A percentile compares a stretch with the other conserved stretches of the same genome.
Conservation (phyloP, 495 filamentous ascomycete species). For the Rusavskia elegans region DNA sequence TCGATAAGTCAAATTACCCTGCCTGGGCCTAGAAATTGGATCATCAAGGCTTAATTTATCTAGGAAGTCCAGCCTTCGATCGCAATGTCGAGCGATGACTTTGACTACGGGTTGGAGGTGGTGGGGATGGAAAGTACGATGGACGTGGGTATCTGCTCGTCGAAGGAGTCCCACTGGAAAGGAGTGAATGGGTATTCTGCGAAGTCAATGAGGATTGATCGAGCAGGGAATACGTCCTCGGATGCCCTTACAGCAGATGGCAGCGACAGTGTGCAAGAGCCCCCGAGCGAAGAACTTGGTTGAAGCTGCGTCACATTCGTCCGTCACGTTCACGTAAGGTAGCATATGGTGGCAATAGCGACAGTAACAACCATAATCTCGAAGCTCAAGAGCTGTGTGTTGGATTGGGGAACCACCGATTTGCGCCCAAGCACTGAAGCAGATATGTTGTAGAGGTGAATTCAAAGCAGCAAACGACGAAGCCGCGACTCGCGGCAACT, state of each 20-base stretch:
- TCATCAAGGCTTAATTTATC: neutral
- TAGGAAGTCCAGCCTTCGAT: neutral
- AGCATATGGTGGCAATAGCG: neutral
- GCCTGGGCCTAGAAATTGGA: neutral
- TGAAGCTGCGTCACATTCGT: neutral
- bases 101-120: neutral
- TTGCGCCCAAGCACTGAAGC: neutral
- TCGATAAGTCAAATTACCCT: too few relatives aligned
- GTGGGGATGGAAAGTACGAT: neutral
- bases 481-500: too few relatives aligned
- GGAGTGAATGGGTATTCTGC: neutral
- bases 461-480: neutral
- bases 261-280: neutral
- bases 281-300: neutral
- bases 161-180: neutral
- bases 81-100: neutral
- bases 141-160: neutral
- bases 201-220: neutral
- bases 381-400: neutral
- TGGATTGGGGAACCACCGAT: neutral
- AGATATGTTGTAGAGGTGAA: too few relatives aligned
- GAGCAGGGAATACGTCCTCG: neutral
- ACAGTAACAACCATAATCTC: neutral
- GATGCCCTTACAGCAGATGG: constrained; percentile 6
- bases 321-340: neutral